phyloP scores from a whole-genome alignment of 2,329 filamentous ascomycete species.

The Sarocladium strictum region DNA sequence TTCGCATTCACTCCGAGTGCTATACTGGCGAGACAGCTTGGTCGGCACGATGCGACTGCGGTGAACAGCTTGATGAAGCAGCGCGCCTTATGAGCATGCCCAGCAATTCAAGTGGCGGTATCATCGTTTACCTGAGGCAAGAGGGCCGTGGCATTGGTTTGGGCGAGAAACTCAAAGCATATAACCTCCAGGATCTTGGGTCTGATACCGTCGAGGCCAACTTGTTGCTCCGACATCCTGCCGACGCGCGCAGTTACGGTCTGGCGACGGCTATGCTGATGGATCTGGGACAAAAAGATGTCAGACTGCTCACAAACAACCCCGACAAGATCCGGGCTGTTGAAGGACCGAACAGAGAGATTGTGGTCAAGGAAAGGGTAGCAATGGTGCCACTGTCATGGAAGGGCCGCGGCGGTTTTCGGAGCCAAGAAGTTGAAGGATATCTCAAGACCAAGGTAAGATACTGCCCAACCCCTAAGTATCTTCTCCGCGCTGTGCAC shows the following conservation, averaged over 20 bases:
- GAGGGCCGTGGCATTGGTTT: conserved; percentile 94
- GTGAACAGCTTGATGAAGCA: conserved; percentile 94
- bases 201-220: conserved; percentile 99
- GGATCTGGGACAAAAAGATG: conserved; percentile 74
- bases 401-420: conserved; percentile 78
- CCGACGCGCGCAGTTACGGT: conserved; percentile 90
- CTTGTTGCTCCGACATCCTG: conserved; percentile 80
- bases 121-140: conserved; percentile 92
- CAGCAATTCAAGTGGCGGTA: conserved; percentile 61
- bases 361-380: conserved; percentile 82
- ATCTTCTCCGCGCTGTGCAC: not conserved
- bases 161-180: conserved; percentile 93
- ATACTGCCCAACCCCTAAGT: conserved; percentile 10
- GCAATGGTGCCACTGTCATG: conserved; percentile 94
- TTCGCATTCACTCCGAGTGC: conserved; percentile 95
- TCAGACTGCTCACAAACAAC: conserved; percentile 89
- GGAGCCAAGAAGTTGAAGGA: conserved; percentile 82
- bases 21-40: conserved; percentile 98
- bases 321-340: conserved; percentile 94
- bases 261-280: conserved; percentile 91
- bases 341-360: conserved; percentile 82
- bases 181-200: conserved; percentile 93
- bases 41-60: conserved; percentile 96
- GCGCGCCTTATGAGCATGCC: conserved; percentile 84
- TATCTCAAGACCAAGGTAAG: conserved; percentile 92